Conservation (phyloP, 2,329 filamentous ascomycete species). For the Huntiella moniliformis region DNA sequence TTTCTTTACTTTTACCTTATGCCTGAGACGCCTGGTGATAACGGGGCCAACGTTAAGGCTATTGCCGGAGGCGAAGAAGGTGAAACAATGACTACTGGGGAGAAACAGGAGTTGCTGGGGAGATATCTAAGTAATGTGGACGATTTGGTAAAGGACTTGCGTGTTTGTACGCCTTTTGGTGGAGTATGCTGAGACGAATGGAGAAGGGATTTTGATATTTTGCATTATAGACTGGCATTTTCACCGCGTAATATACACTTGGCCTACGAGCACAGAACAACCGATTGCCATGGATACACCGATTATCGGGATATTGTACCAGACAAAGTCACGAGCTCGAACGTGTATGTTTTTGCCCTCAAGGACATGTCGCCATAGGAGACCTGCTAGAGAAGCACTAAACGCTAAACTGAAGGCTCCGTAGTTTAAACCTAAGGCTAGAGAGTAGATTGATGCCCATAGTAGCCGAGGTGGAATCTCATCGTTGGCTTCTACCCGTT, state of each 20-base stretch:
- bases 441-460: constrained; percentile 56
- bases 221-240: background rate
- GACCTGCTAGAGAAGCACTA: constrained; percentile 50
- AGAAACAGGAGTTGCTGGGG: constrained; percentile 65
- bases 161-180: constrained; percentile 59
- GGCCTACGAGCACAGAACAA: constrained; percentile 38
- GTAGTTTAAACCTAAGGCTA: constrained; percentile 58
- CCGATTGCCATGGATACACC: constrained; percentile 48
- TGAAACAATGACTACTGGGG: constrained; percentile 48
- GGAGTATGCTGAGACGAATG: constrained; percentile 22
- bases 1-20: constrained; percentile 98
- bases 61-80: constrained; percentile 20
- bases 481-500: constrained; percentile 28
- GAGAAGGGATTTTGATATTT: constrained; percentile 2
- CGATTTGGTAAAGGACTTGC: constrained; percentile 67
- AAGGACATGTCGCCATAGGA: constrained; percentile 56
- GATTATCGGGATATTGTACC: constrained; percentile 46
- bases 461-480: constrained; percentile 46
- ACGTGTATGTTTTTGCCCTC: constrained; percentile 49
- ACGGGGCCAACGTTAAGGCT: constrained; percentile 21
- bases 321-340: constrained; percentile 42
- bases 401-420: constrained; percentile 57
- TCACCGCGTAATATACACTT: constrained; percentile 36
- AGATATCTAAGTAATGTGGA: constrained; percentile 67
- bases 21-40: constrained; percentile 55